These are phyloP conservation scores for Penicillium polonicum DNA, from an alignment of 2,329 filamentous ascomycete species.

Conservation along the genomic window DNA sequence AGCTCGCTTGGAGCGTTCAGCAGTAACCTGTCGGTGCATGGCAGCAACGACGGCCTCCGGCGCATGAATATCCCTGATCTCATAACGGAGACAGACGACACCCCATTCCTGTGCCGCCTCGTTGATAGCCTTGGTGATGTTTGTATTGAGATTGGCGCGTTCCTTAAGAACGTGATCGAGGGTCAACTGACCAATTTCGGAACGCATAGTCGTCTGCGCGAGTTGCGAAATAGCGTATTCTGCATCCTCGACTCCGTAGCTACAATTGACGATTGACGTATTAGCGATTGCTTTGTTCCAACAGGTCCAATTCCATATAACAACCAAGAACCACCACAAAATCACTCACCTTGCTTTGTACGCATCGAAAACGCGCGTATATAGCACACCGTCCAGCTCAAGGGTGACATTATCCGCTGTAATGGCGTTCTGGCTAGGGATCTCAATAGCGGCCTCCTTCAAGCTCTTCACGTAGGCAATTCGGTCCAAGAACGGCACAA, in stretches of 20 bases:
- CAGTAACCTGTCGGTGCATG: slow-evolving; percentile 98
- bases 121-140: slow-evolving; percentile 99
- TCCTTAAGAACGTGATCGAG: slow-evolving; percentile 98
- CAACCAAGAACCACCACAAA: neutral
- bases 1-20: slow-evolving; percentile 93
- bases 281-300: slow-evolving; percentile 1
- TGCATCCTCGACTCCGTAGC: slow-evolving; percentile 96
- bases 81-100: slow-evolving; percentile 91
- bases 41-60: slow-evolving; percentile 90
- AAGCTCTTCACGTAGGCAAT: slow-evolving; percentile 98
- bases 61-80: slow-evolving; percentile 97
- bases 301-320: slow-evolving; percentile 6
- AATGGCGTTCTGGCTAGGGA: slow-evolving; percentile 95
- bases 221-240: slow-evolving; percentile 98
- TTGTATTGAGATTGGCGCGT: slow-evolving; percentile 90
- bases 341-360: slow-evolving; percentile 83
- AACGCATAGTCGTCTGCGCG: slow-evolving; percentile 98
- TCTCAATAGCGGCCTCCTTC: slow-evolving; percentile 95
- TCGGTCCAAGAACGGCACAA: slow-evolving; percentile 87
- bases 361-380: slow-evolving; percentile 93
- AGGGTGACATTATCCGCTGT: slow-evolving; percentile 98
- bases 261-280: slow-evolving; percentile 37
- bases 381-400: slow-evolving; percentile 92
- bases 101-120: slow-evolving; percentile 97
- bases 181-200: slow-evolving; percentile 92